These are phyloP conservation scores for Geotrichum macrosporum DNA, from an alignment of 1,139 yeast species.

Conservation along the genomic window DNA sequence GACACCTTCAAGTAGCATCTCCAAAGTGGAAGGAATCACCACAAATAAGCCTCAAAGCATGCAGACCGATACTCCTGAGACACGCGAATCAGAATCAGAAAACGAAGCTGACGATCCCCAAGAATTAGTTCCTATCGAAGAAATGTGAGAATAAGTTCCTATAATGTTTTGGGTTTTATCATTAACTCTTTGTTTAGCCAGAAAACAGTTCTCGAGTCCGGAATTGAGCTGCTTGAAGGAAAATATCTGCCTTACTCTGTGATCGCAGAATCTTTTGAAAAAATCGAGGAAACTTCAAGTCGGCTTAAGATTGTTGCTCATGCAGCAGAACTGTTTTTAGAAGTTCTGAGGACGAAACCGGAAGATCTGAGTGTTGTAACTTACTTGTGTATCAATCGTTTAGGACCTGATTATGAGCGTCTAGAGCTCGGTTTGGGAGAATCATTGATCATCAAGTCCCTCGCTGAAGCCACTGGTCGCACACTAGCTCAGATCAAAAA, in stretches of 20 bases:
- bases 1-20: neutral
- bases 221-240: conserved; percentile 12
- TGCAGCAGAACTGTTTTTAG: conserved; percentile 65
- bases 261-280: conserved; percentile 64
- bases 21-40: neutral
- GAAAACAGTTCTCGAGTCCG: conserved; percentile 5
- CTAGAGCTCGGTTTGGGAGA: conserved; percentile 92
- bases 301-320: conserved; percentile 73
- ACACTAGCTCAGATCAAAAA: conserved; percentile 62
- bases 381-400: conserved; percentile 76
- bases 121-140: neutral
- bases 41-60: neutral
- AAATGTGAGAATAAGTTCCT: conserved; percentile 1
- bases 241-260: conserved; percentile 15
- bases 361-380: conserved; percentile 63
- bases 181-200: conserved; percentile 3
- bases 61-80: neutral
- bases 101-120: neutral
- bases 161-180: neutral
- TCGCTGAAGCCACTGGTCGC: conserved; percentile 87
- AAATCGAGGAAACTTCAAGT: conserved; percentile 72
- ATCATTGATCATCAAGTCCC: conserved; percentile 76
- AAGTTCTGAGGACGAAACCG: conserved; percentile 56
- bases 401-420: conserved; percentile 96
- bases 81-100: neutral